Evolutionary conservation across 108 stramenopile species (phyloP).

Genomic region (Skeletonema potamos): DNA sequence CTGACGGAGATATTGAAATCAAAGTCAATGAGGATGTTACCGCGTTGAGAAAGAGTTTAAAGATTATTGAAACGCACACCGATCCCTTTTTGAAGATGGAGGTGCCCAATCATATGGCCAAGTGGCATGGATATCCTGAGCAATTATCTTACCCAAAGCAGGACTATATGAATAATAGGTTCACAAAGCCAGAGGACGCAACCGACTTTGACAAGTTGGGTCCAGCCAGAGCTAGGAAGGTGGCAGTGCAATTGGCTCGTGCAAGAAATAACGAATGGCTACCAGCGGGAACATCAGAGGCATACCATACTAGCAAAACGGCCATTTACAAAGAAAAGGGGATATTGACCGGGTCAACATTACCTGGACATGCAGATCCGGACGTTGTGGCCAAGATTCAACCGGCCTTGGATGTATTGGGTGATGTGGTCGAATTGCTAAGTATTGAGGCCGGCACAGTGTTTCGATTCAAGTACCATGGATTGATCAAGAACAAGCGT

Average conservation of each 20-base stretch:
- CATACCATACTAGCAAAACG: conserved; percentile 54
- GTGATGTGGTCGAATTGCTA: conserved; percentile 66
- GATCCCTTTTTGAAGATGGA: conserved; percentile 71
- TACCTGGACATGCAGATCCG: conserved; percentile 56
- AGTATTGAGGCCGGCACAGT: conserved; percentile 71
- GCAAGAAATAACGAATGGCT: conserved; percentile 87
- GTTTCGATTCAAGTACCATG: conserved; percentile 89
- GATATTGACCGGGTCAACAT: conserved; percentile 71
- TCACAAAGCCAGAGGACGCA: conserved; percentile 60
- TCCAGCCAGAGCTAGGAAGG: conserved; percentile 62
- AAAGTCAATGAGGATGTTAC: conserved; percentile 63
- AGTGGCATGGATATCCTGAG: conserved; percentile 85
- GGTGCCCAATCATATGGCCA: conserved; percentile 70
- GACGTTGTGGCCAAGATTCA: conserved; percentile 63
- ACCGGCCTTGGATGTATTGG: conserved; percentile 76
- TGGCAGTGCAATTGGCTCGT: conserved; percentile 78
- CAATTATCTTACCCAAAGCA: conserved; percentile 52
- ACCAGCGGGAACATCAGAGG: conserved; percentile 57
- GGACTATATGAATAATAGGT: conserved; percentile 79
- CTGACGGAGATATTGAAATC: conserved; percentile 63
- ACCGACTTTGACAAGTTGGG: conserved; percentile 73
- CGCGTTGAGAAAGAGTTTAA: conserved; percentile 66
- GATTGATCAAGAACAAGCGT: conserved; percentile 79
- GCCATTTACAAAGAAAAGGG: conserved; percentile 62
- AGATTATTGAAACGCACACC: conserved; percentile 74